Evolutionary conservation across 768 basidiomycete genomes (phyloP), one percentile per base, ranked within the genome.

Genomic region (Termitomyces sp.): DNA sequence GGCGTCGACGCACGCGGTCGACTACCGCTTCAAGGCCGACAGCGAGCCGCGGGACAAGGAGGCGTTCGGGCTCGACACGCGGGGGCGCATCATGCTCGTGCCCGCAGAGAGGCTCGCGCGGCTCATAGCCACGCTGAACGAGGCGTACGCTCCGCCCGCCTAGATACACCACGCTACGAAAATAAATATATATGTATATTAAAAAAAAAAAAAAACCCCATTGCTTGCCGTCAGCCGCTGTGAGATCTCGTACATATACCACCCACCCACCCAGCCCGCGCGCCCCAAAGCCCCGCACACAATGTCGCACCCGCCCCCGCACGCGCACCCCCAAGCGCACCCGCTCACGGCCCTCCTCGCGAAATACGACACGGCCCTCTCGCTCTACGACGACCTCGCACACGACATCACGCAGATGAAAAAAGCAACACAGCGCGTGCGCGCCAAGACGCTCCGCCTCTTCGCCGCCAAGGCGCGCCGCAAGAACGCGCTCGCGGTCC

Each of bases 51-150:
- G 88, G 26, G 82, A 85, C 36, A 75, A 75, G 53, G 89, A 90
- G 16, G 72, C 85, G 1, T 87, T 91, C 62, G 90, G 91, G 0
- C 72, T 91, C 28, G 89, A 92, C 58, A 80, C 81, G 34, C 78
- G 80, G 2, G 89, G 87, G 0, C 70, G 88, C 28, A 70, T 88
- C 51, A 86, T 88, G 78, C 74, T 88, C 4, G 70, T 92, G 0
- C 77, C 81, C 4, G 74, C 74, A 0, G 70, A 71, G 9, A 69
- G 71, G 4, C 73, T 84, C 13, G 65, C 66, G 2, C 70, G 70
- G 7, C 42, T 88, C 22, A 77, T 84, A 0, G 53, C 54, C 3
- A 68, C 60, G 20, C 73, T 82, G 64, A 61, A 50, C 16, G 71
- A 74, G 50, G 71, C 69, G 20, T 52, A 52, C 18, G 37, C 51